phyloP scores from a whole-genome alignment of 2,329 filamentous ascomycete species.

The Penicillium fuscoglaucum region DNA sequence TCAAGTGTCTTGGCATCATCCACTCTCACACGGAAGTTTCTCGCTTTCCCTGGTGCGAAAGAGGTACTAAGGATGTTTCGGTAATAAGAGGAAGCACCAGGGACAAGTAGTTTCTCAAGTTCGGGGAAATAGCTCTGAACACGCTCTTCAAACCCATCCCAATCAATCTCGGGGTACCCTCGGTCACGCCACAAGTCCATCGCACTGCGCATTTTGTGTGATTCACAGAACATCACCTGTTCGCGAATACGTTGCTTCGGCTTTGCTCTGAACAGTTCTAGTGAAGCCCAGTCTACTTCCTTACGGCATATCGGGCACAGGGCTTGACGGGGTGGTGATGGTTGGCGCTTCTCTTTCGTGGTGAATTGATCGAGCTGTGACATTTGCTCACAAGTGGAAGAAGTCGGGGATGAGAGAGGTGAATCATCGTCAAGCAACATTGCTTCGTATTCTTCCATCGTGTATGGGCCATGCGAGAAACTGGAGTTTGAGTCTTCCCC shows the following conservation, averaged over 20 bases:
- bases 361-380: constrained; percentile 13
- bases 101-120: constrained; percentile 62
- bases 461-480: constrained; percentile 31
- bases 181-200: constrained; percentile 50
- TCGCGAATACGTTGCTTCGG: constrained; percentile 38
- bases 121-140: constrained; percentile 57
- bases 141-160: constrained; percentile 61
- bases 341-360: constrained; percentile 9
- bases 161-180: constrained; percentile 71
- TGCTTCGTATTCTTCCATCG: constrained; percentile 17
- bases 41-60: constrained; percentile 59
- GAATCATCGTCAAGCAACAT: constrained; percentile 28
- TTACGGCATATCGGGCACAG: constrained; percentile 69
- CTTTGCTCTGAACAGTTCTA: constrained; percentile 53
- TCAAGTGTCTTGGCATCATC: constrained; percentile 47
- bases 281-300: constrained; percentile 55
- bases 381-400: constrained; percentile 22
- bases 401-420: constrained; percentile 32
- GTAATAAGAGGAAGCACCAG: constrained; percentile 57
- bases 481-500: constrained; percentile 24
- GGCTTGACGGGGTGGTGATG: constrained; percentile 23
- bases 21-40: constrained; percentile 58
- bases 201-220: constrained; percentile 61
- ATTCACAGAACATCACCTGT: constrained; percentile 59
- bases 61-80: constrained; percentile 56